These are phyloP conservation scores for Tilletia horrida DNA, from an alignment of 1,284 basidiomycete species.

Conservation along the genomic window DNA sequence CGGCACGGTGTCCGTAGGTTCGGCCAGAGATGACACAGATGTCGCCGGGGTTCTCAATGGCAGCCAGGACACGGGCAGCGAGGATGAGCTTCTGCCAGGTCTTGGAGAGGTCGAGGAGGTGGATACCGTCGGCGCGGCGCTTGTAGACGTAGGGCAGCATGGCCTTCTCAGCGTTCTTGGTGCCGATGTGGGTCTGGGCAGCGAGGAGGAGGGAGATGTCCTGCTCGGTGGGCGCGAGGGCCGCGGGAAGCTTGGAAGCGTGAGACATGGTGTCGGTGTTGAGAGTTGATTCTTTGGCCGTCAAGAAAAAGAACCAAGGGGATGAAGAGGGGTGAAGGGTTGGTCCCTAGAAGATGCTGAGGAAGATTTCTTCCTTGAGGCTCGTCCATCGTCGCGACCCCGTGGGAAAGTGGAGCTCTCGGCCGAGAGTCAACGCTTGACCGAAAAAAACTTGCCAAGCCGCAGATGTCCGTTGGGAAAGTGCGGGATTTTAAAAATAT, in stretches of 20 bases:
- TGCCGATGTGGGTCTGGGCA: constrained; percentile 83
- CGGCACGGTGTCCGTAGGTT: constrained; percentile 97
- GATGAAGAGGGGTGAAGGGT: too few species aligned
- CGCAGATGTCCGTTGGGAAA: too few species aligned
- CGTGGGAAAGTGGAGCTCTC: too few species aligned
- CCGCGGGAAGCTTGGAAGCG: constrained; percentile 74
- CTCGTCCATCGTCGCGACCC: too few species aligned
- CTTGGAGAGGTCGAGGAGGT: constrained; percentile 97
- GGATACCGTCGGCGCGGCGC: constrained; percentile 89
- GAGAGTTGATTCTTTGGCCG: too few species aligned
- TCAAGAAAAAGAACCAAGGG: too few species aligned
- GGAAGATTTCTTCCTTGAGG: too few species aligned
- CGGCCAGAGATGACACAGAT: constrained; percentile 96
- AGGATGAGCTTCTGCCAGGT: constrained; percentile 91
- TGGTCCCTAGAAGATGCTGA: too few species aligned
- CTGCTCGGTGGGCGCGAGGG: constrained; percentile 89
- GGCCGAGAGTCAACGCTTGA: too few species aligned
- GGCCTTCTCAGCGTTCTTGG: constrained; percentile 96
- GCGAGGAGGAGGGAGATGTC: constrained; percentile 92
- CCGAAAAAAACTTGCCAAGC: too few species aligned
- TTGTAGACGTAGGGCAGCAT: constrained; percentile 99
- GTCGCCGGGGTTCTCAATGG: constrained; percentile 94
- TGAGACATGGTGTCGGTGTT: background rate
- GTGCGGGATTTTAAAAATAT: too few species aligned
- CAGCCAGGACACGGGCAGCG: constrained; percentile 54